Conservation (phyloP, 108 stramenopile genomes). For the Asterionellopsis glacialis region DNA sequence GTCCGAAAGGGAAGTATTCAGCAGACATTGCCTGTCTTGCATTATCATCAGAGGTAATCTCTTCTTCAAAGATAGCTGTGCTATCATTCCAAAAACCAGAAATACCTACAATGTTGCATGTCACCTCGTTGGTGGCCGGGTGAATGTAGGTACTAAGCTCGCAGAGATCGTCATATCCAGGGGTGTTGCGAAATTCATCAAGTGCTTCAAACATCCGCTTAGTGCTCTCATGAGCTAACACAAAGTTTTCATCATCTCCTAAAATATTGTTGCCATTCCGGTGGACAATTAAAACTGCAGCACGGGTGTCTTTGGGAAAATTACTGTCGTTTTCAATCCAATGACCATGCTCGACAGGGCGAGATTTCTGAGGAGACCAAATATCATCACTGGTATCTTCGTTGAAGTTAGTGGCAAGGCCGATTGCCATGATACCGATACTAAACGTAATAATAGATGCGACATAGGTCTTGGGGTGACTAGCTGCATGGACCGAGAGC, state of each 20-base stretch:
- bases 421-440: slow-evolving; percentile 8
- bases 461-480: slow-evolving; percentile 13
- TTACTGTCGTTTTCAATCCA: slow-evolving; percentile 7
- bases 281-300: background rate
- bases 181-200: background rate
- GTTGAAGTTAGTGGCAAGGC: slow-evolving; percentile 26
- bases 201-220: slow-evolving; percentile 5
- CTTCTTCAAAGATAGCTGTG: slow-evolving; percentile 11
- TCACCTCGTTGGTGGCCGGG: slow-evolving; percentile 1
- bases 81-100: slow-evolving; percentile 16
- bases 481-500: slow-evolving; percentile 2
- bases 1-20: background rate
- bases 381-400: slow-evolving; percentile 23
- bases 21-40: slow-evolving; percentile 9
- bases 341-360: slow-evolving; percentile 1
- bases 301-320: slow-evolving; percentile 1
- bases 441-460: slow-evolving; percentile 3
- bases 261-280: slow-evolving; percentile 2
- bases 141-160: background rate
- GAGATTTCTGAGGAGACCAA: slow-evolving; percentile 12
- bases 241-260: background rate
- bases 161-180: slow-evolving; percentile 8
- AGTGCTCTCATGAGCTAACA: slow-evolving; percentile 1
- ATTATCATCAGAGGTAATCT: slow-evolving; percentile 4
- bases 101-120: slow-evolving; percentile 11